Conservation (phyloP, 2,329 filamentous ascomycete genomes). For the Ascochyta koolunga region DNA sequence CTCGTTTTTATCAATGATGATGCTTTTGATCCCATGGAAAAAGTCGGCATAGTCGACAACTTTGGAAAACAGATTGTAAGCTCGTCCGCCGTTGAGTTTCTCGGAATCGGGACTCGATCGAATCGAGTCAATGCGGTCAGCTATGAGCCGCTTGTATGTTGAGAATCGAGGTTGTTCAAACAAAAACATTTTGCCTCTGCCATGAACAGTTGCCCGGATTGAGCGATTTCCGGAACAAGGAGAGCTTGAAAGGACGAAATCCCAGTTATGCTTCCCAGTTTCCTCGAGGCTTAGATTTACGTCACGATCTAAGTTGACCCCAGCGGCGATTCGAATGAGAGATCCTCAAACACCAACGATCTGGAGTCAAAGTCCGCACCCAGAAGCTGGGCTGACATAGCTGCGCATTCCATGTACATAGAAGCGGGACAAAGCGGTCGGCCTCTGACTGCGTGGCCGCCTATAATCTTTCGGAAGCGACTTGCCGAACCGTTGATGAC, state of each 20-base stretch:
- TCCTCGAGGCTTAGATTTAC: slow-evolving; percentile 2
- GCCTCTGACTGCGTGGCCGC: slow-evolving; percentile 24
- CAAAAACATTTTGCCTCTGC: not conserved
- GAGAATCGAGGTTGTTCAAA: not conserved
- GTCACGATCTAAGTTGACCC: slow-evolving; percentile 11
- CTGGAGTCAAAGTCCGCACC: not conserved
- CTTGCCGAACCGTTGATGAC: slow-evolving; percentile 13
- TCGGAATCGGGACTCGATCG: slow-evolving; percentile 2
- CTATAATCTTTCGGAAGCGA: slow-evolving; percentile 18
- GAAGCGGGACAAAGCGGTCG: slow-evolving; percentile 25
- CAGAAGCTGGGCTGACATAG: slow-evolving; percentile 16
- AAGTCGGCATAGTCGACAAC: slow-evolving; percentile 23
- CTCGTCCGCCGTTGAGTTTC: slow-evolving; percentile 18
- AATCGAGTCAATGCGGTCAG: not conserved
- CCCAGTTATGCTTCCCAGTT: not conserved
- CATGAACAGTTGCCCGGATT: not conserved
- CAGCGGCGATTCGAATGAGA: slow-evolving; percentile 16
- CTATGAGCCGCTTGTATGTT: not conserved
- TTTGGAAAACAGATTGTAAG: slow-evolving; percentile 22
- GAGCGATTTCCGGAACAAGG: not conserved
- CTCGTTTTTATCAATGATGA: slow-evolving; percentile 19
- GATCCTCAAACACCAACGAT: slow-evolving; percentile 13
- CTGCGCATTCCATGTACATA: slow-evolving; percentile 28
- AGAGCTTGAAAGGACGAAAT: not conserved
- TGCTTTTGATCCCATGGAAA: slow-evolving; percentile 18